Evolutionary conservation across 1,284 basidiomycete species (phyloP).

Genomic region (Coniferiporia weirii): DNA sequence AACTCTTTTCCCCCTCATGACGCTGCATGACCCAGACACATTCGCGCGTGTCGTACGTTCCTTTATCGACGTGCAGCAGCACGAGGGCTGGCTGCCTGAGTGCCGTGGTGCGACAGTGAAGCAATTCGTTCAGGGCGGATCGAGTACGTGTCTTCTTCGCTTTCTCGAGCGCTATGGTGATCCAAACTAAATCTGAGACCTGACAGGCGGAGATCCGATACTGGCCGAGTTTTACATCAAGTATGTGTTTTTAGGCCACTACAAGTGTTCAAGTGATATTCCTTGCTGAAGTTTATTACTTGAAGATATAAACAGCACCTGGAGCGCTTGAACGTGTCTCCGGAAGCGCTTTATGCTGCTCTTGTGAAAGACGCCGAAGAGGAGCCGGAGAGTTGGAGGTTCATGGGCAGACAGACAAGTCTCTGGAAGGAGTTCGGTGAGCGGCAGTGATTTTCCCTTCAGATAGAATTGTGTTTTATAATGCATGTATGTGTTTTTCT

Average conservation of each 20-base stretch:
- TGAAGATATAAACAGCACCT: slow-evolving; percentile 14
- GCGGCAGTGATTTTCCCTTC: neutral
- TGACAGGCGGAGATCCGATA: slow-evolving; percentile 26
- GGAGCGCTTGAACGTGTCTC: slow-evolving; percentile 22
- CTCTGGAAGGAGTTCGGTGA: slow-evolving; percentile 9
- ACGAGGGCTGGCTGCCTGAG: slow-evolving; percentile 22
- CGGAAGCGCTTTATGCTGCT: slow-evolving; percentile 23
- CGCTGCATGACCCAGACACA: slow-evolving; percentile 20
- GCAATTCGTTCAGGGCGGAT: slow-evolving; percentile 23
- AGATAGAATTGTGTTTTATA: neutral
- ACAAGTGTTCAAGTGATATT: neutral
- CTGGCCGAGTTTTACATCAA: slow-evolving; percentile 29
- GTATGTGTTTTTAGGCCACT: slow-evolving; percentile 11
- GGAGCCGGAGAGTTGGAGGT: slow-evolving; percentile 12
- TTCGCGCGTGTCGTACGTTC: slow-evolving; percentile 20
- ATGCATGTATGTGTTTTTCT: neutral
- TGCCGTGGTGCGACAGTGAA: slow-evolving; percentile 21
- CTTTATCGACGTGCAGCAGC: slow-evolving; percentile 22
- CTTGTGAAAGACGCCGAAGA: slow-evolving; percentile 20
- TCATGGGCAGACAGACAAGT: slow-evolving; percentile 16
- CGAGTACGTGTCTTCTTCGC: slow-evolving; percentile 2
- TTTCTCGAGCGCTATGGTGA: neutral
- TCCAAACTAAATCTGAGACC: neutral
- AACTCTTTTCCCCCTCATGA: slow-evolving; percentile 21
- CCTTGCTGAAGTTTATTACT: neutral